Percentiles rank a stretch among this genome's conserved stretches.
Conservation (phyloP, 495 filamentous ascomycete genomes). For the Penicillium mononematosum region DNA sequence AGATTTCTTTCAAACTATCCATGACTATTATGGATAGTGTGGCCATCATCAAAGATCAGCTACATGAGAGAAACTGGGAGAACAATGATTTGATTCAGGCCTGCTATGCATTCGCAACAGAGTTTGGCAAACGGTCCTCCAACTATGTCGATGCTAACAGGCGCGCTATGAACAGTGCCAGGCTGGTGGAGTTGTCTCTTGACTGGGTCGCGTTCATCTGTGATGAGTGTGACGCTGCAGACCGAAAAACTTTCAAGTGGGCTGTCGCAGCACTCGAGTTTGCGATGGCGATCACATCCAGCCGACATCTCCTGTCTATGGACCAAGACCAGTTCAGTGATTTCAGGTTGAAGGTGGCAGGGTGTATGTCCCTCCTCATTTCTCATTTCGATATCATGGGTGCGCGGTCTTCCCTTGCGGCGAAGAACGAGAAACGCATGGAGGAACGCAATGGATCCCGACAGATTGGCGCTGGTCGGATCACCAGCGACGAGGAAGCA, state of each 20-base stretch:
- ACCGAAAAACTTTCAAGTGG: constrained; percentile 96
- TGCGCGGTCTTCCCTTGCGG: constrained; percentile 85
- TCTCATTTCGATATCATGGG: constrained; percentile 99
- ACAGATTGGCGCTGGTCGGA: constrained; percentile 69
- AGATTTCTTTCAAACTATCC: constrained; percentile 92
- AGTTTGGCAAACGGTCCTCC: constrained; percentile 92
- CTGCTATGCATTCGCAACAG: constrained; percentile 98
- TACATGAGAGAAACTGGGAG: constrained; percentile 67
- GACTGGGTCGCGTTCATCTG: constrained; percentile 98
- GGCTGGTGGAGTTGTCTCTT: constrained; percentile 85
- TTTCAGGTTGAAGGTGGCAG: constrained; percentile 83
- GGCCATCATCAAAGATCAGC: constrained; percentile 80
- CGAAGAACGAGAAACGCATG: constrained; percentile 83
- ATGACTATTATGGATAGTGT: constrained; percentile 99
- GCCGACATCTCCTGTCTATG: constrained; percentile 84
- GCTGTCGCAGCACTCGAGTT: constrained; percentile 93
- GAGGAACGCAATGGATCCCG: constrained; percentile 74
- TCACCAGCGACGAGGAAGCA: constrained; percentile 84
- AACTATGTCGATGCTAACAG: constrained; percentile 92
- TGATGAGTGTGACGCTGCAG: constrained; percentile 93
- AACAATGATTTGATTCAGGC: constrained; percentile 96
- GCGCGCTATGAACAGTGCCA: constrained; percentile 92
- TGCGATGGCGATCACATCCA: constrained; percentile 93
- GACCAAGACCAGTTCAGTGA: constrained; percentile 80
- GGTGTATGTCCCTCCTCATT: constrained; percentile 96